Percentiles rank a stretch among this genome's conserved stretches.
Evolutionary conservation across 1,284 basidiomycete species (phyloP).

Genomic region (Heliocybe sulcata): DNA sequence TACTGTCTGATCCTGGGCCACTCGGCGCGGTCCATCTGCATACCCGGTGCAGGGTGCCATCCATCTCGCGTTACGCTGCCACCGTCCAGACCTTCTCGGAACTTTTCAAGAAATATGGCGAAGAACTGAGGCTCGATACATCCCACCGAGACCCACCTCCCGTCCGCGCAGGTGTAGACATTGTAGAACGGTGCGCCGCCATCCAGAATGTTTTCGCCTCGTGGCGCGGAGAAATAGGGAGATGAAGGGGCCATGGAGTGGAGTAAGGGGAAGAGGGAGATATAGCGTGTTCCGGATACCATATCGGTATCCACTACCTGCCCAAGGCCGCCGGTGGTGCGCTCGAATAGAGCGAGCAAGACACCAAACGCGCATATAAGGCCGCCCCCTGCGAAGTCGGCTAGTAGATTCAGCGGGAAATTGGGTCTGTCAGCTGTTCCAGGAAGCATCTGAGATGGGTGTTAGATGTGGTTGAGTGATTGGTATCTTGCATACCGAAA

Average conservation of each 20-base stretch:
- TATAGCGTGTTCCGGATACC: constrained; percentile 76
- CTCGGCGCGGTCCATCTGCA: constrained; percentile 41
- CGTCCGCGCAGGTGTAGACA: constrained; percentile 68
- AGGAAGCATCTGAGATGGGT: constrained; percentile 51
- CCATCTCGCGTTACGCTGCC: constrained; percentile 24
- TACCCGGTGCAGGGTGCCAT: constrained; percentile 47
- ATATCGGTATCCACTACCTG: constrained; percentile 78
- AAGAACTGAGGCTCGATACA: constrained; percentile 73
- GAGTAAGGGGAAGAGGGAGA: constrained; percentile 66
- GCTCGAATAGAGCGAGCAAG: constrained; percentile 68
- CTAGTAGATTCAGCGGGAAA: constrained; percentile 73
- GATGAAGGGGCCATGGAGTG: constrained; percentile 31
- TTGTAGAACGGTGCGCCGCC: constrained; percentile 79
- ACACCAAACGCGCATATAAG: constrained; percentile 70
- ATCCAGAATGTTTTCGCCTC: constrained; percentile 63
- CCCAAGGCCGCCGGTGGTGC: constrained; percentile 54
- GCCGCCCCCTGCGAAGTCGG: constrained; percentile 81
- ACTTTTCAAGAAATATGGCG: constrained; percentile 46
- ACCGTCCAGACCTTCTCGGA: constrained; percentile 37
- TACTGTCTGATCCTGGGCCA: constrained; percentile 60
- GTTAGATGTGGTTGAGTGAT: background rate
- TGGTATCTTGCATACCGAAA: constrained; percentile 39
- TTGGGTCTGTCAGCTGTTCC: constrained; percentile 54
- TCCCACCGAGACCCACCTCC: constrained; percentile 70
- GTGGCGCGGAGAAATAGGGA: constrained; percentile 32